Evolutionary conservation across 2,329 filamentous ascomycete genomes (phyloP).

Genomic region (Aspergillus sp.): DNA sequence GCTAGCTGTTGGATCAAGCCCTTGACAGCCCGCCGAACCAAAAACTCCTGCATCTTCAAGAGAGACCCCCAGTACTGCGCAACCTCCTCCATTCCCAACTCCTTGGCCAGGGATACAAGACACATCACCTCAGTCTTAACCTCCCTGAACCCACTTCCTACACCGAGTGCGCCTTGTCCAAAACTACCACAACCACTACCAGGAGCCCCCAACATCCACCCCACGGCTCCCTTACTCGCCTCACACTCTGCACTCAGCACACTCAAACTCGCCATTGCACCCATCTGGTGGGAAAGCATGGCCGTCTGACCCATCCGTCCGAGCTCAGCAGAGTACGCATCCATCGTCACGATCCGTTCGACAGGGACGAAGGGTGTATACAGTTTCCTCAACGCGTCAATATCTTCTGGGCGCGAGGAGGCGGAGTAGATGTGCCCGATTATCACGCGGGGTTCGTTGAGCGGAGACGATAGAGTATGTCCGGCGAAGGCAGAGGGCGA

Average conservation of each 20-base stretch:
- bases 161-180: not conserved
- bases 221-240: slow-evolving; percentile 21
- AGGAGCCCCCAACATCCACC: no score
- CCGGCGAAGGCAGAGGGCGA: not conserved
- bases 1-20: slow-evolving; percentile 4
- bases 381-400: slow-evolving; percentile 22
- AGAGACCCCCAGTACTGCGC: slow-evolving; percentile 26
- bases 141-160: slow-evolving; percentile 5
- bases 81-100: slow-evolving; percentile 23
- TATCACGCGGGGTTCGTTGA: slow-evolving; percentile 24
- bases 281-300: slow-evolving; percentile 25
- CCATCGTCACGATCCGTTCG: slow-evolving; percentile 28
- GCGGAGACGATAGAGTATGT: slow-evolving; percentile 2
- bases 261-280: slow-evolving; percentile 16
- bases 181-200: not conserved
- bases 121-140: slow-evolving; percentile 22
- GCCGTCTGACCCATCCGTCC: slow-evolving; percentile 22
- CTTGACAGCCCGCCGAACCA: slow-evolving; percentile 5
- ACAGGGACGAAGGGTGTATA: slow-evolving; percentile 25
- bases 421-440: slow-evolving; percentile 27
- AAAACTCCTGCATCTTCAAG: slow-evolving; percentile 21
- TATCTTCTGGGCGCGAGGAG: slow-evolving; percentile 19
- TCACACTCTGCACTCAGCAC: slow-evolving; percentile 21
- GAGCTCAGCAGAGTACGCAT: slow-evolving; percentile 26
- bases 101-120: slow-evolving; percentile 24